A percentile compares a stretch with the other conserved stretches of the same genome.
phyloP scores from a whole-genome alignment of 1,139 yeast species.

The Debaryomyces robertsiae region DNA sequence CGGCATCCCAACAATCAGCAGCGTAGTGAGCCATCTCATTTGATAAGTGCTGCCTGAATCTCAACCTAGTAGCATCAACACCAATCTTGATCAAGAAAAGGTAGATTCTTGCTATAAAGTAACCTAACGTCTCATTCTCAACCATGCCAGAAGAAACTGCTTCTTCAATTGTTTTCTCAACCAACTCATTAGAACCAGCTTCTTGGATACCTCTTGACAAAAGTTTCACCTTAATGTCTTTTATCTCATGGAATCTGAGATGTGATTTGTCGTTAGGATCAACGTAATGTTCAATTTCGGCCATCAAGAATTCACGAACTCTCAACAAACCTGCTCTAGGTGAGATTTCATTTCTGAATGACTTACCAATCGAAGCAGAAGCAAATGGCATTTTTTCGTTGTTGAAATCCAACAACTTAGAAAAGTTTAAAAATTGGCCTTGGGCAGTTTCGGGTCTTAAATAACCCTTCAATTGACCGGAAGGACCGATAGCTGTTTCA shows the following conservation, averaged over 20 bases:
- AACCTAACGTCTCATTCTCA: constrained; percentile 96
- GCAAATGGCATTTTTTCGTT: constrained; percentile 98
- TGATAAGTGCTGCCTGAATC: constrained; percentile 98
- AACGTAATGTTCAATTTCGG: constrained; percentile 97
- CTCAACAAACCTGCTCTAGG: constrained; percentile 97
- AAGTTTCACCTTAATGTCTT: constrained; percentile 71
- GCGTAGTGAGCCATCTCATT: constrained; percentile 99
- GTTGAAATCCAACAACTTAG: constrained; percentile 90
- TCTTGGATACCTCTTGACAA: constrained; percentile 87
- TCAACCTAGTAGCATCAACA: constrained; percentile 75
- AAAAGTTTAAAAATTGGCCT: constrained; percentile 96
- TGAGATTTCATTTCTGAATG: constrained; percentile 97
- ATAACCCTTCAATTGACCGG: constrained; percentile 93
- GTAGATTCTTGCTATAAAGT: constrained; percentile 92
- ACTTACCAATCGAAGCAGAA: constrained; percentile 96
- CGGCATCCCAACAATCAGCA: constrained; percentile 99
- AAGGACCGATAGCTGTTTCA: constrained; percentile 98
- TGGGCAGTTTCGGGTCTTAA: constrained; percentile 99
- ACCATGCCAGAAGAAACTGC: constrained; percentile 88
- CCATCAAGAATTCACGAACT: constrained; percentile 98
- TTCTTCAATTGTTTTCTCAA: constrained; percentile 75
- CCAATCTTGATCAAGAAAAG: constrained; percentile 85
- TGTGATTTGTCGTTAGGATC: constrained; percentile 89
- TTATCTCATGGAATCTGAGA: constrained; percentile 74
- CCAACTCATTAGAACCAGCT: constrained; percentile 73